Percentiles rank a stretch among this genome's conserved stretches.
Conservation (phyloP, 108 stramenopile species). For the Aurantiochytrium sp. region DNA sequence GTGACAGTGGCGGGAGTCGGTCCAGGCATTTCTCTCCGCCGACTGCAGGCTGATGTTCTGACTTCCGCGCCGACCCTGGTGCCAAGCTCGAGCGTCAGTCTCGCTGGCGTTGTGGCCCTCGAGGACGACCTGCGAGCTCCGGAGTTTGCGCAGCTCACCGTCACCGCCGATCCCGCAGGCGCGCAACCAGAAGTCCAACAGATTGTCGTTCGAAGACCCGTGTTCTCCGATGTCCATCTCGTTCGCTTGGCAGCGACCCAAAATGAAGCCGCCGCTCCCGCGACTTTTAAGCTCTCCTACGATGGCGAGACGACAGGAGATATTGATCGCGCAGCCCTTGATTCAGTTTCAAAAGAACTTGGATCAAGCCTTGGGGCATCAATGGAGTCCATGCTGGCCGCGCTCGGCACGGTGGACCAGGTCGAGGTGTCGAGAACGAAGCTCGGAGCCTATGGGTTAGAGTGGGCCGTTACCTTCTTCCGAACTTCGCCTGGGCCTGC, state of each 20-base stretch:
- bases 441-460: neutral
- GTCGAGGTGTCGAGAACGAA: neutral
- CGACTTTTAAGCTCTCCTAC: neutral
- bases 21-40: no score
- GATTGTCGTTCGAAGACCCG: neutral
- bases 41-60: no score
- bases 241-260: neutral
- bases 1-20: no score
- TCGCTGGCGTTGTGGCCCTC: neutral
- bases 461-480: neutral
- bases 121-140: neutral
- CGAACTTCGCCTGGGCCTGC: neutral
- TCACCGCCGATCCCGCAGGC: neutral
- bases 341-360: neutral
- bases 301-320: neutral
- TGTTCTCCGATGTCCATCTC: neutral
- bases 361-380: neutral
- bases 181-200: neutral
- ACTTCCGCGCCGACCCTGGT: no score
- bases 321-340: neutral
- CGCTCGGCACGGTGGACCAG: neutral
- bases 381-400: neutral
- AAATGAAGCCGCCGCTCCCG: neutral
- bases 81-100: neutral
- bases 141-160: neutral